A percentile compares a stretch with the other conserved stretches of the same genome.
Conservation (phyloP, 345 rosid genomes). For the Hibiscus trionum region DNA sequence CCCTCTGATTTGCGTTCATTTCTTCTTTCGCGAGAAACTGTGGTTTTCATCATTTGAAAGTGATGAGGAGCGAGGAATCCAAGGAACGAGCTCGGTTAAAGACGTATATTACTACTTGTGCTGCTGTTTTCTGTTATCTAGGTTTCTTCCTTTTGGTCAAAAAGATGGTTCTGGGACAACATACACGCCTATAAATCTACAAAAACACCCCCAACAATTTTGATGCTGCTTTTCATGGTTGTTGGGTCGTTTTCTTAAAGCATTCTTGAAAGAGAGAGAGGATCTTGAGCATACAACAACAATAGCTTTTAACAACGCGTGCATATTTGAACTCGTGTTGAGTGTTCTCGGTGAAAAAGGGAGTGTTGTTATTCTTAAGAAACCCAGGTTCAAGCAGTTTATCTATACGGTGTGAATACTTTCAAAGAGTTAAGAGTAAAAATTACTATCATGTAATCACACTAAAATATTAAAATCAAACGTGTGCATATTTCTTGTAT, state of each 20-base stretch:
- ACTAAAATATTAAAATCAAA: no score
- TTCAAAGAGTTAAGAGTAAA: no score
- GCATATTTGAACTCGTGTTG: no score
- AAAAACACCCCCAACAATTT: background rate
- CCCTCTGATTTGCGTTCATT: background rate
- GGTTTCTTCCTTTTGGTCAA: conserved; percentile 22
- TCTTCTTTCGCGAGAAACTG: background rate
- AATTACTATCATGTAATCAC: no score
- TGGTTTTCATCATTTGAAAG: conserved; percentile 30
- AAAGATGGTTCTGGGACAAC: conserved; percentile 16
- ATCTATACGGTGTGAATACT: no score
- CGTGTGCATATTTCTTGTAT: no score
- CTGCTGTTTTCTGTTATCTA: conserved; percentile 9
- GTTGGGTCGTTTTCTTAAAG: conserved; percentile 33
- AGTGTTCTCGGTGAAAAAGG: no score
- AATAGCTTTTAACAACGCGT: background rate
- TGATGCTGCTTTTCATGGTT: conserved; percentile 28
- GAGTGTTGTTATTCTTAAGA: no score
- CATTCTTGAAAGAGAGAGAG: background rate
- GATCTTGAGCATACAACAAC: background rate
- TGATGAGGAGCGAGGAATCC: conserved; percentile 47
- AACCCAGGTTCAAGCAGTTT: no score
- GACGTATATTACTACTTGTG: conserved; percentile 11
- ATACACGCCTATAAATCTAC: background rate
- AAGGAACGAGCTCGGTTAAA: conserved; percentile 11